Base-by-base conservation (phyloP, 495 filamentous ascomycete species). In the Neurospora hispaniola region DNA sequence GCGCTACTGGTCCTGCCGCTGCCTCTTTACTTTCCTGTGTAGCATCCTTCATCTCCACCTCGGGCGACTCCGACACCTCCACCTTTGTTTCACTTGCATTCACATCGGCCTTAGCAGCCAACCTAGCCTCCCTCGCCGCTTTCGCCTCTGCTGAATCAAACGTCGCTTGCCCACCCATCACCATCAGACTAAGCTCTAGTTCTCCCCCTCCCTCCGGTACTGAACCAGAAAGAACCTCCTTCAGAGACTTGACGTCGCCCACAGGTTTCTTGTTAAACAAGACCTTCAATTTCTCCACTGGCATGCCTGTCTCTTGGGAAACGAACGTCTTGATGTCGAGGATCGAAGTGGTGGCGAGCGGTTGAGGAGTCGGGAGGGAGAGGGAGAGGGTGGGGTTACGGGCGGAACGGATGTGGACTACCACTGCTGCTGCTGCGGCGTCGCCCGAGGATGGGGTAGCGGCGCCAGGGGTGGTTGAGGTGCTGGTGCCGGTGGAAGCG, bases 211-310 rank as follows among this genome's bases (percentile, higher is more conserved):
- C 83, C 0, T 77, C 79, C 2, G n/a, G 54, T 10, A 10, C 2
- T 5, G 42, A 0, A 12, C 73, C 4, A 42, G 10, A 4, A 4
- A 42, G 10, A 4, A 92, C 69, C 43, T 92, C 91, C 70, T 81
- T 83, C 1, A 94, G 75, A 9, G 87, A 85, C 82, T 92, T 92
- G 42, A 85, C 85, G 77, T 96, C 94, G 0, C 85, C 75, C 0
- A 92, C 88, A 1, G 94, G 94, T 82, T 97, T 97, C 80, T 93
- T 92, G 77, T 90, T 90, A 73, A 90, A 88, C 70, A 99, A 83
- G 0, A 99, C 80, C 81, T 94, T 93, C 72, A 99, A 87, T 84
- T 94, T 96, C 4, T 89, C 89, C 10, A 88, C 77, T 0, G 85
- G 82, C 48, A 88, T 84, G 69, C 79, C 84, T 41, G 80, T 87